Evolutionary conservation across 164 flowering plant species (phyloP), one percentile per base, ranked within the genome.

Genomic region (Protea cynaroides): DNA sequence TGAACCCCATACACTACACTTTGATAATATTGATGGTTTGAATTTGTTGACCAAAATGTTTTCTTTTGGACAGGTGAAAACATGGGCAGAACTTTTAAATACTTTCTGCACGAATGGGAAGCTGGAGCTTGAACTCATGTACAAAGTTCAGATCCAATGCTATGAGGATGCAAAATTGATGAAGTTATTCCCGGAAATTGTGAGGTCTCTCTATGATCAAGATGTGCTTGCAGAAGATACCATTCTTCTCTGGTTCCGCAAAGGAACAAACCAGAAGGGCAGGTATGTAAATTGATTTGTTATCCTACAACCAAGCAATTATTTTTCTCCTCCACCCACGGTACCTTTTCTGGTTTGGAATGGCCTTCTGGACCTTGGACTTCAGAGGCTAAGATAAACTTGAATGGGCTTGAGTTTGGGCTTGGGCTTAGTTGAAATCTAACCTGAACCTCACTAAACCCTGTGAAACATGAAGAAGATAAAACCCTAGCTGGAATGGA

Each of bases 141-240:
- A 91, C 88, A 91, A 91, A 76, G 89, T 94, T 54, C 98, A 91
- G 78, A 83, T 87, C 69, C 98, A 94, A 61, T 89, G 97, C 75
- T 94, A 94, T 60, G 98, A 94, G 75, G 98, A 94, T 78, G 83
- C 98, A 15, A 94, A 94, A 71, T 79, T 94, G 72, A 94, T 91
- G 96, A 94, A 94, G 78, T 65, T 94, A 64, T 94, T 94, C 76
- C 98, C 97, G 43, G 98, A 94, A 70, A 86, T 94, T 25, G 83
- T 91, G 54, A 80, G 89, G 74, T 81, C 93, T 68, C 92, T 94
- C 29, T 94, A 94, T 70, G 97, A 91, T 47, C 89, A 84, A 73
- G 96, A 94, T 76, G 99, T 94, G 65, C 93, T 94, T 78, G 96
- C 95, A 5, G 99, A 94, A 75, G 97, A 94, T 69, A 94, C 99